A percentile compares a stretch with the other conserved stretches of the same genome.
phyloP scores from a whole-genome alignment of 352 stramenopile genomes.

The Pythium plurisporium region DNA sequence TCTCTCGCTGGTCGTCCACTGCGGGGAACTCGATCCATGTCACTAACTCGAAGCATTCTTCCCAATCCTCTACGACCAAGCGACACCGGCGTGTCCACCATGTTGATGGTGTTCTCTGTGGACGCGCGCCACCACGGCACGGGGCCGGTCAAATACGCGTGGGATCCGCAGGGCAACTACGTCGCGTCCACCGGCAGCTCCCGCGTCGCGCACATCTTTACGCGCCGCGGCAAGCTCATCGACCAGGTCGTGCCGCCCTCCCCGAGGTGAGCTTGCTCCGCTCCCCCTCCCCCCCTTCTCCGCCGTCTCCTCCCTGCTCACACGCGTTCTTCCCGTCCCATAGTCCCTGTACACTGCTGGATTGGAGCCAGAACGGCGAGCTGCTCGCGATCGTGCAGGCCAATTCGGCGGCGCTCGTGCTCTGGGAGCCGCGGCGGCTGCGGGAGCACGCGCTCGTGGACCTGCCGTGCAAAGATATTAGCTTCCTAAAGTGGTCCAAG shows the following conservation, averaged over 20 bases:
- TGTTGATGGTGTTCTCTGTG: slow-evolving; percentile 82
- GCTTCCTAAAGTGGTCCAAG: slow-evolving; percentile 79
- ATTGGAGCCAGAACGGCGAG: slow-evolving; percentile 66
- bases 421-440: slow-evolving; percentile 64
- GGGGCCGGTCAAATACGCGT: slow-evolving; percentile 74
- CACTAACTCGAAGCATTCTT: neutral
- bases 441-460: slow-evolving; percentile 65
- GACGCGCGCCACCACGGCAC: slow-evolving; percentile 70
- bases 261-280: slow-evolving; percentile 34
- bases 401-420: slow-evolving; percentile 62
- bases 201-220: slow-evolving; percentile 74
- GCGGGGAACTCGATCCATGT: too few relatives aligned
- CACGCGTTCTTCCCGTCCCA: neutral
- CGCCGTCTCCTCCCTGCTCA: neutral
- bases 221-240: slow-evolving; percentile 60
- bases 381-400: slow-evolving; percentile 73
- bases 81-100: slow-evolving; percentile 15
- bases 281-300: neutral
- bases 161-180: slow-evolving; percentile 71
- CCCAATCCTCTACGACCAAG: too few relatives aligned
- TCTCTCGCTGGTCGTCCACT: too few relatives aligned
- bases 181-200: slow-evolving; percentile 73
- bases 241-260: slow-evolving; percentile 78
- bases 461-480: slow-evolving; percentile 67
- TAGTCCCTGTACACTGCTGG: slow-evolving; percentile 66